A percentile compares a stretch with the other conserved stretches of the same genome.
These are phyloP conservation scores for Alternaria incomplexa DNA, from an alignment of 2,329 filamentous ascomycete species.

Conservation along the genomic window DNA sequence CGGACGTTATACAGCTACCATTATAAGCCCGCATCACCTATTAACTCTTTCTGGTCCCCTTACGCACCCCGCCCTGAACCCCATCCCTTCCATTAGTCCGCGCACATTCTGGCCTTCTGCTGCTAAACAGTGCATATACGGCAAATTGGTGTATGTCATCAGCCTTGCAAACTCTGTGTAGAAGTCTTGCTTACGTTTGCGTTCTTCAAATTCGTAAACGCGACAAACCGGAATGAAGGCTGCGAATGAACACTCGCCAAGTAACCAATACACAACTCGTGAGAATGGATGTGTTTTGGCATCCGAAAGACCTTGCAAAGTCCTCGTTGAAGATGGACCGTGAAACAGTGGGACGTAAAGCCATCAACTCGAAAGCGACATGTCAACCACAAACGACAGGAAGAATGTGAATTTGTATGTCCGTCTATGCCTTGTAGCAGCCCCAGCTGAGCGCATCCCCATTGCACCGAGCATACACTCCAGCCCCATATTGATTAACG, in stretches of 20 bases:
- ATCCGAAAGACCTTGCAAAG: background rate
- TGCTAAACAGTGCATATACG: conserved; percentile 56
- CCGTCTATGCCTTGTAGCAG: background rate
- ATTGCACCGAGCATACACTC: background rate
- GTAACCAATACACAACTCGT: background rate
- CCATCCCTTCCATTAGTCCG: conserved; percentile 14
- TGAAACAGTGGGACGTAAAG: background rate
- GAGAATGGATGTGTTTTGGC: background rate
- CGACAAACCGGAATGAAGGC: background rate
- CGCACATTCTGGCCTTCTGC: conserved; percentile 39
- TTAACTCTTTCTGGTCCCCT: conserved; percentile 14
- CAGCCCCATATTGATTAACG: background rate
- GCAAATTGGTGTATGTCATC: conserved; percentile 57
- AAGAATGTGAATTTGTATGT: background rate
- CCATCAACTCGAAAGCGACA: background rate
- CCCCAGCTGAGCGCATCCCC: background rate
- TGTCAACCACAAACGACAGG: background rate
- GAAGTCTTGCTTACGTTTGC: background rate
- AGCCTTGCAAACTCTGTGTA: conserved; percentile 49
- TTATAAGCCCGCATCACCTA: conserved; percentile 9
- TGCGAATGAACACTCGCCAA: background rate
- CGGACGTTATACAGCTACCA: conserved; percentile 34
- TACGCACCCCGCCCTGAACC: conserved; percentile 13
- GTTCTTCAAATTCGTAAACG: background rate
- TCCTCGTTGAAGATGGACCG: background rate